Evolutionary conservation across 2,329 filamentous ascomycete genomes (phyloP).

Genomic region (Ilyonectria sp.): DNA sequence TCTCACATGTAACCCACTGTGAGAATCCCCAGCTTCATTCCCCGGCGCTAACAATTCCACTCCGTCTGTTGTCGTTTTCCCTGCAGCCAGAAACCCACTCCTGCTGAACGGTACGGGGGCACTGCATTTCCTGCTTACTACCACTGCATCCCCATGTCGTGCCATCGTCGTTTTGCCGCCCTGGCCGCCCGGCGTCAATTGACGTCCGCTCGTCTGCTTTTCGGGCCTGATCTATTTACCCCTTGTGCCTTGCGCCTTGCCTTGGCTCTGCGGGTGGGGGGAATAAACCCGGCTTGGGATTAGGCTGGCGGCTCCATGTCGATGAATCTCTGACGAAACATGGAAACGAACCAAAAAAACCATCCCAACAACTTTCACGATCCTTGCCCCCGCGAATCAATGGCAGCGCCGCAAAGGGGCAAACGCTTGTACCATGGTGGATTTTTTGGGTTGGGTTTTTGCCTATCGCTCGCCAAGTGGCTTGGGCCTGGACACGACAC

Average conservation of each 20-base stretch:
- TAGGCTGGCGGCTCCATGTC: background rate
- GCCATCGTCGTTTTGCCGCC: conserved; percentile 6
- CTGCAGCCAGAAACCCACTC: background rate
- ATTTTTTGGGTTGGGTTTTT: background rate
- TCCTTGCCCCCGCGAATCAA: conserved; percentile 21
- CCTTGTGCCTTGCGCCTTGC: background rate
- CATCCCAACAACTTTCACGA: conserved; percentile 13
- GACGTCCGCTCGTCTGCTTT: conserved; percentile 8
- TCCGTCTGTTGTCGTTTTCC: background rate
- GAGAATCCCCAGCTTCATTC: background rate
- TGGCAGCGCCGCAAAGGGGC: conserved; percentile 7
- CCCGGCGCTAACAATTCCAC: background rate
- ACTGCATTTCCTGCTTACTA: background rate
- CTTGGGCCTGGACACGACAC: background rate
- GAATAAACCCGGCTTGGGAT: too few relatives aligned
- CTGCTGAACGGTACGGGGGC: background rate
- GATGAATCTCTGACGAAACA: conserved; percentile 1
- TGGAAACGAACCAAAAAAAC: background rate
- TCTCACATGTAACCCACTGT: background rate
- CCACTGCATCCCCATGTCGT: background rate
- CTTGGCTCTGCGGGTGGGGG: too few relatives aligned
- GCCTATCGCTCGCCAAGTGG: background rate
- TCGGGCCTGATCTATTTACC: conserved; percentile 23
- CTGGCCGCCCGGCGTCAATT: conserved; percentile 17
- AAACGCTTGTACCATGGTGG: conserved; percentile 8